Evolutionary conservation across 768 basidiomycete genomes (phyloP), one percentile per base, ranked within the genome.

Genomic region (Leccinum barrowsii): DNA sequence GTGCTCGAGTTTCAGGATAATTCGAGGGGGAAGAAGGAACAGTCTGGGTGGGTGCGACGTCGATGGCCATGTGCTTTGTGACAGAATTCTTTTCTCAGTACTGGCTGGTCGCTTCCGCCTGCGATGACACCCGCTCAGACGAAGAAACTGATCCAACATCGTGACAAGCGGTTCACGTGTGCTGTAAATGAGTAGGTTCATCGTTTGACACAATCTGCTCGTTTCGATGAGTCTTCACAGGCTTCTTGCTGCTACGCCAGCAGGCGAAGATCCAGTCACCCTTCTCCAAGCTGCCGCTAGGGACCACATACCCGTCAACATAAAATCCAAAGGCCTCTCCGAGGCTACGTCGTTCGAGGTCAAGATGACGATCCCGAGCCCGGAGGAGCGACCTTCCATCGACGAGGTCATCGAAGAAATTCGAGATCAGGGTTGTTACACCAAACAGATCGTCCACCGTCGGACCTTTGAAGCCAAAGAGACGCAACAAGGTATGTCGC

Each of bases 81-180:
- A 48, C 51, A 50, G 51, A 26, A 55, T 26, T 12, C 4, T 15
- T 60, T 22, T 13, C 48, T 42, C 17, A 73, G 65, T 11, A 57
- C 62, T 24, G 63, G 61, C 4, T 63, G 64, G 17, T 67, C 61
- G 3, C 59, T 70, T 46, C 64, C 63, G 2, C 70, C 68, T 57
- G 60, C 84, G 5, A 67, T 87, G 60, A 81, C 82, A 0, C 82
- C 85, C 7, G 74, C 77, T 8, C 82, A 82, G 19, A 77, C 83
- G 19, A 87, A 88, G 65, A 87, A 85, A 58, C 77, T 94, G 3
- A 80, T 94, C 37, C 84, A 88, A 62, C 81, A 80, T 60, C 77
- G 92, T 52, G 91, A 93, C 60, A 74, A 80, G 37, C 75, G 78
- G 47, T 94, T 91, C 66, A 68, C 69, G 10, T 68, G 78, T 44